phyloP scores from a whole-genome alignment of 129 eudicot genomes.

The Apium graveolens region DNA sequence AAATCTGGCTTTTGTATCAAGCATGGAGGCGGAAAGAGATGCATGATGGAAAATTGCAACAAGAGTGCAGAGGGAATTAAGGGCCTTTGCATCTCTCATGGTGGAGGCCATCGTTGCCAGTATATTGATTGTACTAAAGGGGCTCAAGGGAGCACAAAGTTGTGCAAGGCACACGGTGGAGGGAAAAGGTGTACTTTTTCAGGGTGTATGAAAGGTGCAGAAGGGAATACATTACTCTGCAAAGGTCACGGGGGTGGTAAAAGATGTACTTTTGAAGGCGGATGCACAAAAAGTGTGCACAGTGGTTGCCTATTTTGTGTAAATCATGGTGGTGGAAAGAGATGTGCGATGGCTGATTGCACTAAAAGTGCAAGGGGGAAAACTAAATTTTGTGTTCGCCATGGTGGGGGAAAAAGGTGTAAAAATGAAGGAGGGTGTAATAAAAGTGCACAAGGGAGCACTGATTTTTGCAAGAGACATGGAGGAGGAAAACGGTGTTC shows the following conservation, averaged over 20 bases:
- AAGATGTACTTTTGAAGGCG: constrained; percentile 68
- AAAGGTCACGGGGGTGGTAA: constrained; percentile 99
- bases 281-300: constrained; percentile 80
- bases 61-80: constrained; percentile 71
- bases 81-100: constrained; percentile 79
- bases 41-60: constrained; percentile 51
- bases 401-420: constrained; percentile 95
- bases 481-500: constrained; percentile 85
- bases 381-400: constrained; percentile 74
- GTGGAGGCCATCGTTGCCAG: constrained; percentile 83
- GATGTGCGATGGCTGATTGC: constrained; percentile 62
- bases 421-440: constrained; percentile 47
- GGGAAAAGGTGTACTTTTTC: constrained; percentile 68
- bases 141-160: constrained; percentile 91
- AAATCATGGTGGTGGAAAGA: constrained; percentile 85
- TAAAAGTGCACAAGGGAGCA: constrained; percentile 93
- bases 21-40: constrained; percentile 94
- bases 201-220: constrained; percentile 88
- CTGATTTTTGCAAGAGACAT: constrained; percentile 86
- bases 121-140: constrained; percentile 57
- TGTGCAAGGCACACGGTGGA: constrained; percentile 90
- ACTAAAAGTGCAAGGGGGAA: constrained; percentile 85
- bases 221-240: constrained; percentile 78
- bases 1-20: constrained; percentile 81
- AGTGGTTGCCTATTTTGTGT: constrained; percentile 84